Conservation (phyloP, 495 filamentous ascomycete genomes). For the Podospora pseudopauciseta region DNA sequence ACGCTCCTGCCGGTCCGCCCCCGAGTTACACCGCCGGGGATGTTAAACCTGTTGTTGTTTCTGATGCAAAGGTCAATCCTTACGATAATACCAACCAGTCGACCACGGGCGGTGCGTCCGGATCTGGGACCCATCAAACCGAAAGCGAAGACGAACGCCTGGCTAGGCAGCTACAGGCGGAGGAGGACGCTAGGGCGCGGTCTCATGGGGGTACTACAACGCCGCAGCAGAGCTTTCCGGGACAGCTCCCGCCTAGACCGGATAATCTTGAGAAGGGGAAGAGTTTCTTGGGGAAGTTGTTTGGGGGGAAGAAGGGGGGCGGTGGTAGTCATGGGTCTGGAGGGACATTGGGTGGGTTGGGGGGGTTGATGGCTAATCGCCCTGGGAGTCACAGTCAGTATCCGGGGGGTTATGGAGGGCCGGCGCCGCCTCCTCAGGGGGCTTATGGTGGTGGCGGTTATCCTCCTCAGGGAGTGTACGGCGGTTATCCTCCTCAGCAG, state of each 20-base stretch:
- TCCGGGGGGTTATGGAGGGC: conserved; percentile 23
- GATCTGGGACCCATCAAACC: conserved; percentile 7
- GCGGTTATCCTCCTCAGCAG: conserved; percentile 21
- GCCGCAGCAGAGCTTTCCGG: conserved; percentile 27
- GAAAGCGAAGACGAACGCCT: conserved; percentile 63
- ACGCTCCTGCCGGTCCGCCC: conserved; percentile 52
- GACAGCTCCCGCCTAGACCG: conserved; percentile 40
- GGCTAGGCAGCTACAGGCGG: conserved; percentile 74
- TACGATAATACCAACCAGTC: conserved; percentile 39
- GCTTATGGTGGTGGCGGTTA: conserved; percentile 36
- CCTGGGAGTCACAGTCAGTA: conserved; percentile 11
- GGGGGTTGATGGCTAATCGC: conserved; percentile 14
- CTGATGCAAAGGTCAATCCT: conserved; percentile 62
- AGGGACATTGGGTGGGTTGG: conserved; percentile 12
- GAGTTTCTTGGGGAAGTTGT: conserved; percentile 54
- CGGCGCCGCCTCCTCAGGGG: conserved; percentile 39
- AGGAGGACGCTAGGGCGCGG: conserved; percentile 66
- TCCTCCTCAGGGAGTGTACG: conserved; percentile 27
- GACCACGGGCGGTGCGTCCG: no score
- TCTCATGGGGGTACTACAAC: conserved; percentile 29
- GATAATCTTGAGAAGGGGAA: conserved; percentile 39
- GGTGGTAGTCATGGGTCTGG: conserved; percentile 12
- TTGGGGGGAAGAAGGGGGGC: conserved; percentile 39
- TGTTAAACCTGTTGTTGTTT: conserved; percentile 32
- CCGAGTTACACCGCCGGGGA: conserved; percentile 58